A percentile compares a stretch with the other conserved stretches of the same genome.
phyloP scores from a whole-genome alignment of 1,284 basidiomycete species.

The Boletus smithii region DNA sequence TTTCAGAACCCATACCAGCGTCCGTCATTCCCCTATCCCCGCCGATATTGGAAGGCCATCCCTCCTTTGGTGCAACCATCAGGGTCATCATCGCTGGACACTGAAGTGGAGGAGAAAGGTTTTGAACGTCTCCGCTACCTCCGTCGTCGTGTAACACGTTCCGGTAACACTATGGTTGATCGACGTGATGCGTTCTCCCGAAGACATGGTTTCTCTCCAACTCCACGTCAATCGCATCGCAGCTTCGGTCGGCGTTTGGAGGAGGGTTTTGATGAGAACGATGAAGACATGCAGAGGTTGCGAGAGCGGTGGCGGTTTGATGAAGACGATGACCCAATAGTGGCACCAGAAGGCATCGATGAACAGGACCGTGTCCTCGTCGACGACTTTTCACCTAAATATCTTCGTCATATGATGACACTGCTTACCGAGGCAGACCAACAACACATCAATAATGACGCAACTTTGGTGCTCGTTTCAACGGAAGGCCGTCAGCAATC shows the following conservation, averaged over 20 bases:
- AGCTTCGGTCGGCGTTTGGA: conserved; percentile 21
- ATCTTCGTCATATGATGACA: conserved; percentile 56
- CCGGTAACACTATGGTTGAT: conserved; percentile 78
- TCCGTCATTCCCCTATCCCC: conserved; percentile 45
- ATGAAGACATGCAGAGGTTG: conserved; percentile 43
- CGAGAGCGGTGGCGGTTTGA: conserved; percentile 72
- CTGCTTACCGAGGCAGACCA: conserved; percentile 48
- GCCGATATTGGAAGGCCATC: conserved; percentile 63
- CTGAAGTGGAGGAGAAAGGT: conserved; percentile 33
- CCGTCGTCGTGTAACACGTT: conserved; percentile 76
- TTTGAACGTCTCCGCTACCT: conserved; percentile 49
- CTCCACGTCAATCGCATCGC: conserved; percentile 6
- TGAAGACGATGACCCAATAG: conserved; percentile 53
- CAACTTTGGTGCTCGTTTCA: conserved; percentile 37
- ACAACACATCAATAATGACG: conserved; percentile 42
- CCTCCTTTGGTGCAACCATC: conserved; percentile 38
- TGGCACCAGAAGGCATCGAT: conserved; percentile 59
- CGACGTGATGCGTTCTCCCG: conserved; percentile 48
- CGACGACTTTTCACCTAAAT: conserved; percentile 67
- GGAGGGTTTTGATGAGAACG: conserved; percentile 37
- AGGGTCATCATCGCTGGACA: conserved; percentile 34
- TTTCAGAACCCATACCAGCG: conserved; percentile 61
- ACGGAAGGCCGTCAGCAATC: conserved; percentile 40
- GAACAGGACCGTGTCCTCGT: conserved; percentile 66
- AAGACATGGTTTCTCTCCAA: conserved; percentile 27